Conservation (phyloP, 441 rosid species). For the Erodium moschatum region DNA sequence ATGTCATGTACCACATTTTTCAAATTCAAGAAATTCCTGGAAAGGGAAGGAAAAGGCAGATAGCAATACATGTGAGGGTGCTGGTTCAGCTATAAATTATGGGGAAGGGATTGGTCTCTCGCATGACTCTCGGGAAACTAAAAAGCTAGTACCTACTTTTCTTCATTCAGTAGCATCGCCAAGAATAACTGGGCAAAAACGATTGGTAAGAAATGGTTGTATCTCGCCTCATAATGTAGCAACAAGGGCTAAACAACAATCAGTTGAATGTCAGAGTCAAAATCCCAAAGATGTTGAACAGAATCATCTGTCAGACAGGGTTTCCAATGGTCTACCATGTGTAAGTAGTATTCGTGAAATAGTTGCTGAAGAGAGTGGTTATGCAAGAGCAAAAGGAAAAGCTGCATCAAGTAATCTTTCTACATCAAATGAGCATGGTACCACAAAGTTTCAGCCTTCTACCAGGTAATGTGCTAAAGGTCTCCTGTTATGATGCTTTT, state of each 20-base stretch:
- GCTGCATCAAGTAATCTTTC: conserved; percentile 27
- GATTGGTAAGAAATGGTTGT: conserved; percentile 77
- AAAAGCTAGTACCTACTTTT: conserved; percentile 10
- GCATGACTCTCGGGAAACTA: not conserved
- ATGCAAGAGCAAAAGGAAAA: conserved; percentile 44
- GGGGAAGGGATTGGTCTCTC: not conserved
- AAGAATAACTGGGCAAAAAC: conserved; percentile 36
- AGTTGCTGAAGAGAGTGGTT: conserved; percentile 34
- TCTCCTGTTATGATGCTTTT: conserved; percentile 11
- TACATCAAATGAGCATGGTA: conserved; percentile 25
- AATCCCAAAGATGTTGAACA: conserved; percentile 23
- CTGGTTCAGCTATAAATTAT: conserved; percentile 6
- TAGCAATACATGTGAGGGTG: conserved; percentile 11
- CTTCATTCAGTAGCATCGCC: conserved; percentile 25
- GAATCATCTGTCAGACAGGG: conserved; percentile 21
- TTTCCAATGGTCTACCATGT: conserved; percentile 22
- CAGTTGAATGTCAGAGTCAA: conserved; percentile 22
- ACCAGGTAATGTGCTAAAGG: conserved; percentile 38
- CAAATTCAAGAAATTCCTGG: conserved; percentile 5
- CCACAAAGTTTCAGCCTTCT: conserved; percentile 14
- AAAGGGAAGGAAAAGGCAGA: conserved; percentile 24
- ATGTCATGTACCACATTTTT: conserved; percentile 4
- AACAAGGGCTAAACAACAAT: conserved; percentile 33
- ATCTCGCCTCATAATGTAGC: conserved; percentile 67
- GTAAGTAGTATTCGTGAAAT: conserved; percentile 28